These are phyloP conservation scores for Teunomyces aglyptinius DNA, from an alignment of 805 yeast species.

Conservation along the genomic window DNA sequence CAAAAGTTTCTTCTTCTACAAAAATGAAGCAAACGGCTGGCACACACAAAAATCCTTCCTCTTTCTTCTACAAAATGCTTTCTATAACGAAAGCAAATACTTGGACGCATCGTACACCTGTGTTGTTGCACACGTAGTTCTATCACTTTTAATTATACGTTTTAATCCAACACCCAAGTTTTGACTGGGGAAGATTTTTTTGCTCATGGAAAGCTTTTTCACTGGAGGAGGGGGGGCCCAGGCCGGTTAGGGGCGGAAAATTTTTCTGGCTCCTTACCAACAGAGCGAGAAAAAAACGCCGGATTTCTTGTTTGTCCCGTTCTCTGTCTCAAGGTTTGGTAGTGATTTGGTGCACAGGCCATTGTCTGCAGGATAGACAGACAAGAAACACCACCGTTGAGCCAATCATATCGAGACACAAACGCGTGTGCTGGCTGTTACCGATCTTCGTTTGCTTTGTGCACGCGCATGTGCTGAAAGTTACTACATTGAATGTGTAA, in stretches of 20 bases:
- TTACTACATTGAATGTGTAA: neutral
- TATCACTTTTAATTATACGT: no score
- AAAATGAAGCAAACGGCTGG: slow-evolving; percentile 1
- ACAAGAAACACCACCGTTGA: neutral
- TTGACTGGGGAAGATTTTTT: neutral
- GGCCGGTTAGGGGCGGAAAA: slow-evolving; percentile 1
- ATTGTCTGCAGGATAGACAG: neutral
- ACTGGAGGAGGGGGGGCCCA: neutral
- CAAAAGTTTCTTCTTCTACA: neutral
- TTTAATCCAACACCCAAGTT: neutral
- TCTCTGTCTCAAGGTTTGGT: slow-evolving; percentile 3
- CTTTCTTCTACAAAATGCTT: neutral
- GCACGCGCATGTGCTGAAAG: neutral
- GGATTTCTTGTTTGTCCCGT: slow-evolving; percentile 19
- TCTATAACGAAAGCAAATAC: neutral
- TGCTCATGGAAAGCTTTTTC: neutral
- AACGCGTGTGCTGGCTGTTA: slow-evolving; percentile 6
- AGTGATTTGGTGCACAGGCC: neutral
- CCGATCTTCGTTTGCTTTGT: neutral
- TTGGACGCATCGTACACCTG: no score
- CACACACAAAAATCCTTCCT: neutral
- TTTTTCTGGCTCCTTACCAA: neutral
- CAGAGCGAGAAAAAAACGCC: slow-evolving; percentile 11
- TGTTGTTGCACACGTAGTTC: no score
- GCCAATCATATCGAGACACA: slow-evolving; percentile 1